Conservation (phyloP, 1,284 basidiomycete genomes). For the Peniophora sp. region DNA sequence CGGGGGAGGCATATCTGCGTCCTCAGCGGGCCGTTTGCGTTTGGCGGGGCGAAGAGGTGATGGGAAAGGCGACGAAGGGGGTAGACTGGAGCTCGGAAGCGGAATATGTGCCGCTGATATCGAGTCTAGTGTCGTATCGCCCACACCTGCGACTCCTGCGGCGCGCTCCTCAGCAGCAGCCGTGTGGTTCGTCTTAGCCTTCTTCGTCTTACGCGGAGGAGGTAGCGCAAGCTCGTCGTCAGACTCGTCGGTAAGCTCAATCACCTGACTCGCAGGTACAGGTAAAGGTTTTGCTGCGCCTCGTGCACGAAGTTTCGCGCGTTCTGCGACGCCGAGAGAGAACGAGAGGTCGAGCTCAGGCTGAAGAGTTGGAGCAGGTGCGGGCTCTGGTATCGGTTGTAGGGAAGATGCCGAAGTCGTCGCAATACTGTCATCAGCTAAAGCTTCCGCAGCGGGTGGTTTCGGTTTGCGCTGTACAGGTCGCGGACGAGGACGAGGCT, state of each 20-base stretch:
- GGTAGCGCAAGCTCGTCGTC: conserved; percentile 22
- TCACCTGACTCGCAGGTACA: conserved; percentile 14
- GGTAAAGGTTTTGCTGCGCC: conserved; percentile 12
- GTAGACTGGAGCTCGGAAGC: conserved; percentile 19
- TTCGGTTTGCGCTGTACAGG: not conserved
- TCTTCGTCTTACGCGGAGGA: conserved; percentile 8
- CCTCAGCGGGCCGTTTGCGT: conserved; percentile 11
- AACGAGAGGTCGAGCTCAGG: conserved; percentile 5
- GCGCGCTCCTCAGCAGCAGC: too few relatives aligned
- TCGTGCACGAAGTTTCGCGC: conserved; percentile 35
- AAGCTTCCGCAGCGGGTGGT: not conserved
- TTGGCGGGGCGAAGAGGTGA: conserved; percentile 19
- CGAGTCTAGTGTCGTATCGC: too few relatives aligned
- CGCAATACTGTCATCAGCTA: not conserved
- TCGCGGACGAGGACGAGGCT: not conserved
- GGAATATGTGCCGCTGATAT: conserved; percentile 20
- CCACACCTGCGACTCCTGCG: too few relatives aligned
- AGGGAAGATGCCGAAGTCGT: not conserved
- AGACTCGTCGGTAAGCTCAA: conserved; percentile 22
- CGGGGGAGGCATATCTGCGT: conserved; percentile 5
- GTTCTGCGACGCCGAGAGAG: conserved; percentile 33
- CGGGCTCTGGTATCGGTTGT: not conserved
- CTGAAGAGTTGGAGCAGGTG: not conserved
- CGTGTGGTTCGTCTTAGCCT: not conserved
- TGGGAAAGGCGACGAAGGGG: conserved; percentile 19